These are phyloP conservation scores for Ammopiptanthus mongolicus DNA, from an alignment of 306 rosid genomes.

Conservation along the genomic window DNA sequence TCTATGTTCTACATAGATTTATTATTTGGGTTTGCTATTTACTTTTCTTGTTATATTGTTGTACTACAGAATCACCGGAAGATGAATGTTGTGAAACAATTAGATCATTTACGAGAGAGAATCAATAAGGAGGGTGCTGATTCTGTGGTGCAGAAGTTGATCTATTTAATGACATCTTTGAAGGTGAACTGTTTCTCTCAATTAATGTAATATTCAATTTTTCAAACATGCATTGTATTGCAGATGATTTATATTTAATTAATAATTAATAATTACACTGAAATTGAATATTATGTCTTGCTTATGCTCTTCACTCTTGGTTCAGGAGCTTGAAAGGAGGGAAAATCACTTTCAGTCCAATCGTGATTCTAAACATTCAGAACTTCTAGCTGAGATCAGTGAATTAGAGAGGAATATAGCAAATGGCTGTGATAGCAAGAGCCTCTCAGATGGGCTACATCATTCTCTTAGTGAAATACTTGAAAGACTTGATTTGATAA, in stretches of 20 bases:
- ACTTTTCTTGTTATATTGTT: neutral
- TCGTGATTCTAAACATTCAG: slow-evolving; percentile 33
- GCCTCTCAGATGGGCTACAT: slow-evolving; percentile 38
- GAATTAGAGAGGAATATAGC: slow-evolving; percentile 52
- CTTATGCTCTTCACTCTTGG: slow-evolving; percentile 16
- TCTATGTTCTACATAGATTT: neutral
- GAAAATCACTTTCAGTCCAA: slow-evolving; percentile 38
- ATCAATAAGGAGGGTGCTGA: slow-evolving; percentile 46
- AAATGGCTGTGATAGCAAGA: slow-evolving; percentile 35
- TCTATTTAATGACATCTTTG: slow-evolving; percentile 35
- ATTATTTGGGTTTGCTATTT: slow-evolving; percentile 9
- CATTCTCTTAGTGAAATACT: slow-evolving; percentile 38
- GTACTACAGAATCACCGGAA: slow-evolving; percentile 39
- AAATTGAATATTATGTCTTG: slow-evolving; percentile 1
- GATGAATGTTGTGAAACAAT: slow-evolving; percentile 33
- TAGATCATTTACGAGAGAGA: slow-evolving; percentile 42
- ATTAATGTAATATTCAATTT: neutral
- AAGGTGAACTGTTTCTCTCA: slow-evolving; percentile 45
- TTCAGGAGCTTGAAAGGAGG: slow-evolving; percentile 66
- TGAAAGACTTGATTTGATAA: slow-evolving; percentile 48
- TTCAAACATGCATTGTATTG: neutral
- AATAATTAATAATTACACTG: neutral
- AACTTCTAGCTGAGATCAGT: slow-evolving; percentile 45
- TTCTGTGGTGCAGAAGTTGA: slow-evolving; percentile 46
- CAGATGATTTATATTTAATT: neutral